phyloP scores from a whole-genome alignment of 148 eudicot species.

The Rhododendron griersonianum region DNA sequence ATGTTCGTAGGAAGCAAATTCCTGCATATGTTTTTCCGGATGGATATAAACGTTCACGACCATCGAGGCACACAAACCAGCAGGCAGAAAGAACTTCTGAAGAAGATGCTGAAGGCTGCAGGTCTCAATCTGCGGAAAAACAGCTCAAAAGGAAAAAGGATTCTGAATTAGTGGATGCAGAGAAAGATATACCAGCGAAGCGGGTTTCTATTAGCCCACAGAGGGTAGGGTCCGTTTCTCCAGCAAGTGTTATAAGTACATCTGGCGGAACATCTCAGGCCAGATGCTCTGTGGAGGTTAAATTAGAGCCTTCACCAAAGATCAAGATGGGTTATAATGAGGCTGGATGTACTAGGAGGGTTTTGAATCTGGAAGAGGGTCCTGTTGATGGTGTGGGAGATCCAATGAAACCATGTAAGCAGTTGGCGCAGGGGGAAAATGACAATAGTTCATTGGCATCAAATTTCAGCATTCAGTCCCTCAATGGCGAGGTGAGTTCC shows the following conservation, averaged over 20 bases:
- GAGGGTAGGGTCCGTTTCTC: conserved; percentile 37
- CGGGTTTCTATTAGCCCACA: conserved; percentile 58
- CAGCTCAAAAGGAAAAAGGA: conserved; percentile 44
- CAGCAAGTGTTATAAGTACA: conserved; percentile 35
- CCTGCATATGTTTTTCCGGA: conserved; percentile 44
- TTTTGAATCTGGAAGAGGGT: conserved; percentile 25
- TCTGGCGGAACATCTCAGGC: conserved; percentile 20
- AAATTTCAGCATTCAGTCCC: conserved; percentile 25
- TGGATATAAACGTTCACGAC: conserved; percentile 33
- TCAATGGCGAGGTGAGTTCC: conserved; percentile 52
- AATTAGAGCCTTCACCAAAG: conserved; percentile 12
- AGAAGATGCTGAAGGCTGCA: conserved; percentile 34
- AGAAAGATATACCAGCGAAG: conserved; percentile 34
- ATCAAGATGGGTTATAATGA: conserved; percentile 17
- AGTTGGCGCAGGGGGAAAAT: conserved; percentile 16
- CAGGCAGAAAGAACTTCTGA: conserved; percentile 32
- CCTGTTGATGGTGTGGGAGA: conserved; percentile 26
- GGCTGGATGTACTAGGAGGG: conserved; percentile 24
- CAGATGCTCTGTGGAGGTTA: conserved; percentile 25
- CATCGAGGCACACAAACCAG: conserved; percentile 31
- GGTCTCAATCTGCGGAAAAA: conserved; percentile 31
- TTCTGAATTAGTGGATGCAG: conserved; percentile 30
- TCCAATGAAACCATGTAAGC: conserved; percentile 22
- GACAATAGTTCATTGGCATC: conserved; percentile 15
- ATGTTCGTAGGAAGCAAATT: conserved; percentile 41